Evolutionary conservation across 2,329 filamentous ascomycete genomes (phyloP), one percentile per base, ranked within the genome.

Genomic region (Fusarium tupiense): DNA sequence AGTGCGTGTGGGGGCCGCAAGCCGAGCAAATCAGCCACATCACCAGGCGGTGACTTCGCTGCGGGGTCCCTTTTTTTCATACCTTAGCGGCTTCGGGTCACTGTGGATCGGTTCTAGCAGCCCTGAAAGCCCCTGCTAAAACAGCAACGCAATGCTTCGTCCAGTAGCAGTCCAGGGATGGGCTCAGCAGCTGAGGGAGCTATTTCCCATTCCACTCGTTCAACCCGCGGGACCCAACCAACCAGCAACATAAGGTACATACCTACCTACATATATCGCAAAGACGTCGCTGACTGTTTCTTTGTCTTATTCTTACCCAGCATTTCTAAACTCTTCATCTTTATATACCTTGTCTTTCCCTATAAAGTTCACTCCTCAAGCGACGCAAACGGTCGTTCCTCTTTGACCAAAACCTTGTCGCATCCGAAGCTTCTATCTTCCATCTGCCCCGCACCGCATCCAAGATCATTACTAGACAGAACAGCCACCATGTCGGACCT

Each of bases 401-500:
- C 31, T 43, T n/a, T 40, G 35, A 31, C 52, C 43, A 50, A 52
- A 61, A 54, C 46, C 33, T 56, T 69, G 47, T 59, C 68, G 68
- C 68, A 66, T 71, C 37, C 24, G 61, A 58, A 67, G 67, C 61
- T 71, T 71, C 56, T 35, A 54, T 50, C 46, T 49, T 22, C 26
- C 26, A 31, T 31, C 47, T 71, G 67, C 73, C 76, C 76, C 47
- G 66, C 71, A 59, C 22, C 46, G 65, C 71, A 59, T n/a, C 50
- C 50, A 37, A 37, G 19, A 43, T 43, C 52, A 41, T 56, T 17
- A 63, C 60, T 58, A 50, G 63, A 59, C 58, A 53, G 63, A 61
- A 63, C 58, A 50, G 64, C 50, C 72, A 74, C 67, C 77, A 85
- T 85, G 84, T 77, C 80, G 66, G 84, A 85, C 67, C 81, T 85